These are phyloP conservation scores for Monilinia fructicola DNA, from an alignment of 2,329 filamentous ascomycete species.

Conservation along the genomic window DNA sequence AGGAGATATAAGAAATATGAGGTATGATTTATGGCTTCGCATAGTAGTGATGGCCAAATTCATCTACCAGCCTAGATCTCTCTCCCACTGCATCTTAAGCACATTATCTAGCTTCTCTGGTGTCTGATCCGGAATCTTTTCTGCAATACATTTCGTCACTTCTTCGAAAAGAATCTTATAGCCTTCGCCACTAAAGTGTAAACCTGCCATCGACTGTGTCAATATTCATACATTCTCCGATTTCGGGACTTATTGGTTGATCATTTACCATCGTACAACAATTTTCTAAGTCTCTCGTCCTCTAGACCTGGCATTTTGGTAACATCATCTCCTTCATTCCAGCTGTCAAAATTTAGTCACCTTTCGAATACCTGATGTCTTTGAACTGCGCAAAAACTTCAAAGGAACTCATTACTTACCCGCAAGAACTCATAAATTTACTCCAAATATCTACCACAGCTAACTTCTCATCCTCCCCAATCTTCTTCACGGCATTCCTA, in stretches of 20 bases:
- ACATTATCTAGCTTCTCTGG: constrained; percentile 4
- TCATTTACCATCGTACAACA: constrained; percentile 14
- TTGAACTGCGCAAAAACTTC: background rate
- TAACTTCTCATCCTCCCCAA: constrained; percentile 46
- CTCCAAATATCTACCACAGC: constrained; percentile 77
- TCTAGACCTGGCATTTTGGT: constrained; percentile 14
- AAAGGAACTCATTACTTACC: background rate
- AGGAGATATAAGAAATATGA: too few relatives aligned
- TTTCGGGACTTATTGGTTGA: background rate
- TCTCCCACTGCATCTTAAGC: constrained; percentile 17
- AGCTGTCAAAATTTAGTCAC: background rate
- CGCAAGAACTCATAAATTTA: constrained; percentile 63
- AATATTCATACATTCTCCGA: too few relatives aligned
- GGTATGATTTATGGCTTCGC: too few relatives aligned
- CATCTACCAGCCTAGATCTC: constrained; percentile 11
- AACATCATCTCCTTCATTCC: constrained; percentile 9
- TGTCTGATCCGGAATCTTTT: constrained; percentile 10
- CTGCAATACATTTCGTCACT: constrained; percentile 9
- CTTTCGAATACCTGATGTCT: too few relatives aligned
- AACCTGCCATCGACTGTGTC: background rate
- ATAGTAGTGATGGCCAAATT: too few relatives aligned
- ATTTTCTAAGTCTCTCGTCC: background rate
- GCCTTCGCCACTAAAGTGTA: constrained; percentile 20
- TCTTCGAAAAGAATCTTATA: constrained; percentile 20
- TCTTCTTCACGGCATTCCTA: constrained; percentile 59